Base-by-base conservation (phyloP, 805 yeast genomes). In the Metahyphopichia silvanorum region DNA sequence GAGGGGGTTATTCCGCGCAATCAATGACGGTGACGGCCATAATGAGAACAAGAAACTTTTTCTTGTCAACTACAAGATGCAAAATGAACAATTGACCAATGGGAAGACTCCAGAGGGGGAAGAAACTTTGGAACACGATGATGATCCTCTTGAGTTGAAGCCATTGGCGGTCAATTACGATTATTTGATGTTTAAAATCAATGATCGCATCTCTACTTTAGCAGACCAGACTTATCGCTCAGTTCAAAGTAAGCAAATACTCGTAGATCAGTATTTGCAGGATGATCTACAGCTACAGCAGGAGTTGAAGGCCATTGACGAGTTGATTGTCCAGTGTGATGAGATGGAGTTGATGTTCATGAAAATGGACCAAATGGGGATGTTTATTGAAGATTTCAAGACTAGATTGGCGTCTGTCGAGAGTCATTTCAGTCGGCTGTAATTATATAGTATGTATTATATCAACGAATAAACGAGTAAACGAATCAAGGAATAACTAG, bases 71-170 rank as follows among this genome's bases (percentile, higher is more conserved):
- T n/a, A n/a, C n/a, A n/a, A n/a, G 9, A 19, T 7, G 10, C 21
- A 19, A 19, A 19, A 19, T 10, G 21, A 19, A 19, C 21, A 19
- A 10, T 10, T 19, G 21, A 19, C 9, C 21, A 7, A 19, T 19
- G 7, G 21, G 10, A 19, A 19, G 21, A 21, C 9, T 11, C 12
- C 9, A 11, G 23, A 21, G n/a, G 23, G n/a, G n/a, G 23, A 21
- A 21, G 4, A 21, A 4, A 11, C 23, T 21, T 21, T 3, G 9
- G n/a, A 21, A 21, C 23, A 21, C 23, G 44, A 39, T 11, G 74
- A 70, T 16, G 89, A 83, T 53, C 86, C 87, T 1, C 57, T 83
- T 16, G 75, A 79, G 9, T 67, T 83, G 12, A 73, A 76, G 44
- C 68, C 72, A 35, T 57, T 84, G 26, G 75, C 84, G 1, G 60